phyloP scores from a whole-genome alignment of 2,329 filamentous ascomycete species.

The Onygenales sp. region DNA sequence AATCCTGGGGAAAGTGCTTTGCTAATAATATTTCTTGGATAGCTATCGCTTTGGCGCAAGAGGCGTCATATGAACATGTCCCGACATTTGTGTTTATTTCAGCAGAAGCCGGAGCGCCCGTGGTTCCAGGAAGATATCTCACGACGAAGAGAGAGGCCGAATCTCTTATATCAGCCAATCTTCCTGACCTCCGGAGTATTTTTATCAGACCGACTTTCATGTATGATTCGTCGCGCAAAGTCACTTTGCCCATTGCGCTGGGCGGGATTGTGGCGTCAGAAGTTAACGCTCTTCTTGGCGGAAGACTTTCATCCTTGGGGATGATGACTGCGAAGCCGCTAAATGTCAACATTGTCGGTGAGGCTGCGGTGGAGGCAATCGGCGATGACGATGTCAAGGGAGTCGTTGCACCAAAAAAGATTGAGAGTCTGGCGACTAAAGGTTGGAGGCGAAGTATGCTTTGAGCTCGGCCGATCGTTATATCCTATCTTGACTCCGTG shows the following conservation, averaged over 20 bases:
- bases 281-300: conserved; percentile 69
- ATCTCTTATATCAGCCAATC: conserved; percentile 58
- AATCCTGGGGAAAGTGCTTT: background rate
- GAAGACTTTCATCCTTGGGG: conserved; percentile 70
- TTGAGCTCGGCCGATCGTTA: conserved; percentile 34
- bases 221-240: conserved; percentile 71
- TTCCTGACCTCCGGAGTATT: conserved; percentile 66
- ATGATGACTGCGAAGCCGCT: conserved; percentile 76
- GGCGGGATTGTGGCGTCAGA: conserved; percentile 63
- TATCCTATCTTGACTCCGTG: background rate
- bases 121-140: conserved; percentile 79
- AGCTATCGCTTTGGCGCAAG: conserved; percentile 73
- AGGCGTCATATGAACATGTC: conserved; percentile 56
- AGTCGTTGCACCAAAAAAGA: conserved; percentile 65
- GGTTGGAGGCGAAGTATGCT: conserved; percentile 89
- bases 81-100: conserved; percentile 78
- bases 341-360: conserved; percentile 76
- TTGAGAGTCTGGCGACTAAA: conserved; percentile 70
- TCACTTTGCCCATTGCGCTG: conserved; percentile 79
- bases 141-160: conserved; percentile 88
- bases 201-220: conserved; percentile 82
- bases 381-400: conserved; percentile 64
- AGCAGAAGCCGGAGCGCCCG: conserved; percentile 73
- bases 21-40: conserved; percentile 22
- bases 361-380: conserved; percentile 82